Evolutionary conservation across 805 yeast genomes (phyloP).

Genomic region (Spathaspora passalidarum): DNA sequence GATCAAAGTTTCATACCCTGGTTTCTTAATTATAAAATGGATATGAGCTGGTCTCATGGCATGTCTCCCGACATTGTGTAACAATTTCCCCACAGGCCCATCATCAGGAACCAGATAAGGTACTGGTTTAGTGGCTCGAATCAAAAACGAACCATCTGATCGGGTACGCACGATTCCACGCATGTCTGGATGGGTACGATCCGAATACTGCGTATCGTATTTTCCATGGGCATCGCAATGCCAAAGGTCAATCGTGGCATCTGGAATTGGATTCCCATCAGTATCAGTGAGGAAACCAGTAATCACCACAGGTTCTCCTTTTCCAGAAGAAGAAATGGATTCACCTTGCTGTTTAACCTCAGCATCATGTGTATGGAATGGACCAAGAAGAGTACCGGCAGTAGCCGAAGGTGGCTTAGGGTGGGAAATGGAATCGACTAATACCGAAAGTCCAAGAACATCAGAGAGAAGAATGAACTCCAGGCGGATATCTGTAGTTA

Average conservation of each 20-base stretch:
- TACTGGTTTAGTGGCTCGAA: slow-evolving; percentile 29
- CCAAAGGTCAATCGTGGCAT: slow-evolving; percentile 18
- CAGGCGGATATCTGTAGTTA: slow-evolving; percentile 18
- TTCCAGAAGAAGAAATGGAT: slow-evolving; percentile 15
- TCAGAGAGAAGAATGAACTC: slow-evolving; percentile 19
- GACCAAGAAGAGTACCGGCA: slow-evolving; percentile 19
- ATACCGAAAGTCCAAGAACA: slow-evolving; percentile 17
- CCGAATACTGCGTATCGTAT: slow-evolving; percentile 19
- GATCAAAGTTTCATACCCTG: slow-evolving; percentile 17
- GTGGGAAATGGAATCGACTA: slow-evolving; percentile 18
- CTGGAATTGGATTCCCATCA: slow-evolving; percentile 15
- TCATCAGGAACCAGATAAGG: slow-evolving; percentile 39
- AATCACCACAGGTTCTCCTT: slow-evolving; percentile 20
- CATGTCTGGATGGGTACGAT: slow-evolving; percentile 18
- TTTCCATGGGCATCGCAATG: slow-evolving; percentile 20
- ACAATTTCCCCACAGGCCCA: slow-evolving; percentile 35
- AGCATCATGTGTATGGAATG: slow-evolving; percentile 23
- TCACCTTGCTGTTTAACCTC: slow-evolving; percentile 14
- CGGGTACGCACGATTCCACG: slow-evolving; percentile 16
- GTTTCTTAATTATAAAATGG: slow-evolving; percentile 19
- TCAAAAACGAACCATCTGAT: slow-evolving; percentile 17
- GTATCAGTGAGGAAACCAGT: slow-evolving; percentile 16
- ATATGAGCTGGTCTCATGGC: slow-evolving; percentile 33
- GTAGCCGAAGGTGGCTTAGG: slow-evolving; percentile 21
- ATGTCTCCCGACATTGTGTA: slow-evolving; percentile 30